Base-by-base conservation (phyloP, 2,329 filamentous ascomycete species). In the Epichloe gansuensis region DNA sequence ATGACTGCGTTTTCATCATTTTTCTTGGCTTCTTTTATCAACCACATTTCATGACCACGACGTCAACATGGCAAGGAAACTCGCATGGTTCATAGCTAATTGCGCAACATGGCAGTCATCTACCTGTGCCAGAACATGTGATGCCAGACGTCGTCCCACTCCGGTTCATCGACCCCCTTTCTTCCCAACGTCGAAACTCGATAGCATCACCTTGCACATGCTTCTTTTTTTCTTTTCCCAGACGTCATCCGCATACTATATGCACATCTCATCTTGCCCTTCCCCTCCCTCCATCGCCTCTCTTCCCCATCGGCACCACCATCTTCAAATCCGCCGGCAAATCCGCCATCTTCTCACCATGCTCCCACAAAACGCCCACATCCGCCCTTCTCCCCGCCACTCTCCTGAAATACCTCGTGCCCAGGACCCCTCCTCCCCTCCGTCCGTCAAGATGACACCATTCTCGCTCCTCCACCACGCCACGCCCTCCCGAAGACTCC, bases 391-490 rank as follows among this genome's bases (percentile, higher is more conserved):
- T 70, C 1, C 81, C 83, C 58, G 80, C 78, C 1, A 91, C 90
- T 62, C 80, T 77, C 69, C 78, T 78, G 62, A 94, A 91, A 63
- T 84, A 88, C 60, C 76, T 75, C 21, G 78, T 67, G 34, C 81
- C 76, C 58, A 95, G 72, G 6, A 87, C 50, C 1, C 83, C 86
- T 4, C 80, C 46, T 69, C 78, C 54, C 69, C 72, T 50, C 71
- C 81, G 60, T 81, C 80, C 3, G 79, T 83, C 57, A 91, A 69
- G 56, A 91, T 76, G 8, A 91, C 87, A 2, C 81, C 85, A 63
- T 91, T 91, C 59, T 86, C 85, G 64, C 86, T 89, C 56, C 81
- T 66, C 82, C 86, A 94, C 78, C 91, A 95, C 62, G 75, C 74
- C 57, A 89, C 75, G 23, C 52, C 54, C 51, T 80, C 81, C 43